Conservation (phyloP, 1,139 yeast genomes). For the Saccharomyces hybrid region DNA sequence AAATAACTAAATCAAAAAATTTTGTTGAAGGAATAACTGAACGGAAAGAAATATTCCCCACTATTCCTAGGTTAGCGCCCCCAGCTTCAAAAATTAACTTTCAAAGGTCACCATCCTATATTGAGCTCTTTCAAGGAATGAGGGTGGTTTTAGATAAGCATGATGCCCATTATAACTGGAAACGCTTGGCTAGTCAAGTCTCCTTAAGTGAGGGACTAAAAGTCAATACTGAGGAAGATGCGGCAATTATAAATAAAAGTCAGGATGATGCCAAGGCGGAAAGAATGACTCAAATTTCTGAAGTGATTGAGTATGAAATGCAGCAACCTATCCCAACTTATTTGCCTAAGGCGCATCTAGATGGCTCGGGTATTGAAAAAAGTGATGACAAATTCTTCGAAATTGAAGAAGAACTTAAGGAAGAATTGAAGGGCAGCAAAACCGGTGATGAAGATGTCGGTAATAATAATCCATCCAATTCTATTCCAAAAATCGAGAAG, state of each 20-base stretch:
- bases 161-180: conserved; percentile 29
- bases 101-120: conserved; percentile 25
- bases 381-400: not conserved
- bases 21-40: not conserved
- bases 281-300: not conserved
- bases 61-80: not conserved
- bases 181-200: conserved; percentile 20
- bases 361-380: not conserved
- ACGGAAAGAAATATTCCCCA: not conserved
- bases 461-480: not conserved
- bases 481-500: not conserved
- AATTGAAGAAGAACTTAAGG: not conserved
- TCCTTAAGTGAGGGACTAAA: conserved; percentile 13
- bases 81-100: conserved; percentile 3
- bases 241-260: not conserved
- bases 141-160: conserved; percentile 25
- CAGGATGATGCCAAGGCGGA: not conserved
- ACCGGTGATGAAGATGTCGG: not conserved
- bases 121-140: conserved; percentile 28
- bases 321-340: not conserved
- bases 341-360: not conserved
- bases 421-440: not conserved
- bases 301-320: not conserved
- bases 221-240: conserved; percentile 3
- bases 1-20: not conserved